Conservation (phyloP, 805 yeast genomes). For the Starmera dryadoides region DNA sequence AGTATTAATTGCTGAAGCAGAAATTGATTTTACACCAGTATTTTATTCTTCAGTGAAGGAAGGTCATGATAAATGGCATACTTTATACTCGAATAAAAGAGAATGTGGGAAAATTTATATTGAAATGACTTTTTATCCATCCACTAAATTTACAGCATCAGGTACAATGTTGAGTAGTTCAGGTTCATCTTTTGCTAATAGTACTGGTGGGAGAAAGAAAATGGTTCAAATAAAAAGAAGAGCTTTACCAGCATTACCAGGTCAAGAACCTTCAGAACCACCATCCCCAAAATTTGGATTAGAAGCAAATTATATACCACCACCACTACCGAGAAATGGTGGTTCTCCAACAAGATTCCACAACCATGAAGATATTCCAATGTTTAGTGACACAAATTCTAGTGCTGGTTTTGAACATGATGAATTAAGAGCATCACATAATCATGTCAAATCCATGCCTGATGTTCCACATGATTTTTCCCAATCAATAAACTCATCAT, state of each 20-base stretch:
- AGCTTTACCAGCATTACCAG: conserved; percentile 22
- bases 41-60: conserved; percentile 57
- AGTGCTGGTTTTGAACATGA: too few relatives aligned
- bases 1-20: conserved; percentile 75
- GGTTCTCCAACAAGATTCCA: neutral
- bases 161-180: conserved; percentile 3
- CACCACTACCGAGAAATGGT: conserved; percentile 14
- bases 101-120: conserved; percentile 85
- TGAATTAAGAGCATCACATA: conserved; percentile 1
- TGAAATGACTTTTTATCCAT: conserved; percentile 88
- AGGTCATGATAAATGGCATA: conserved; percentile 85
- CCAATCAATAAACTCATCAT: too few relatives aligned
- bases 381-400: neutral
- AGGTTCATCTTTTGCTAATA: conserved; percentile 3
- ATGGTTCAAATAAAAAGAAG: conserved; percentile 9
- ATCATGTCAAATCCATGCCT: conserved; percentile 15
- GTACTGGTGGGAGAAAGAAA: neutral
- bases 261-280: conserved; percentile 5
- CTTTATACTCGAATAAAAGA: conserved; percentile 54
- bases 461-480: conserved; percentile 16
- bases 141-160: conserved; percentile 16
- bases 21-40: conserved; percentile 70
- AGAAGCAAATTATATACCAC: conserved; percentile 8
- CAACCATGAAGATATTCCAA: neutral
- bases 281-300: neutral